Evolutionary conservation across 371 early-diverging fungal species (phyloP).

Genomic region (Rhizopus delemar): DNA sequence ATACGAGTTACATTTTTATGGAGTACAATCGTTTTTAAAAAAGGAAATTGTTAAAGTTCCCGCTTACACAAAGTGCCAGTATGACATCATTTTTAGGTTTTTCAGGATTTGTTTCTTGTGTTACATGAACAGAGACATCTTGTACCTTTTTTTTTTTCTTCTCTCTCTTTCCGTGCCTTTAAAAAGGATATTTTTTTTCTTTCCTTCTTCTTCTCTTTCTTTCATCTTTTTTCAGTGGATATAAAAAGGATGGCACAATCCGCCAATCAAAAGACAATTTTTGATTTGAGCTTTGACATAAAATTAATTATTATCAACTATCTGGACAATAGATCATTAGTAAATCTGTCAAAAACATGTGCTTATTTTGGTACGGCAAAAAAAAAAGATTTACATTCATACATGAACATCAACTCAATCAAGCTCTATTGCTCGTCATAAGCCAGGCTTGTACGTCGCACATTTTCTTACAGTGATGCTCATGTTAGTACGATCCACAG

Average conservation of each 20-base stretch:
- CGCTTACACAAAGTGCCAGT: no score
- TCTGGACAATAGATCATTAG: slow-evolving; percentile 26
- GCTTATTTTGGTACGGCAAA: slow-evolving; percentile 22
- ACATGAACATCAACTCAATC: no score
- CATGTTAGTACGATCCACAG: slow-evolving; percentile 9
- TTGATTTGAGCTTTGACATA: slow-evolving; percentile 24
- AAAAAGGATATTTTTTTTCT: neutral
- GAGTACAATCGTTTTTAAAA: no score
- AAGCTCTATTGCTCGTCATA: no score
- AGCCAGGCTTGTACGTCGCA: slow-evolving; percentile 20
- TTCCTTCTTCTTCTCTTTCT: neutral
- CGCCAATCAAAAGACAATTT: neutral
- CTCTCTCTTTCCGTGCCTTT: neutral
- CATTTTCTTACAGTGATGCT: slow-evolving; percentile 15
- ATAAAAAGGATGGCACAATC: neutral
- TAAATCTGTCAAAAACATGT: slow-evolving; percentile 23
- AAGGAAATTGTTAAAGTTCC: no score
- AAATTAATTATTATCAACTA: slow-evolving; percentile 13
- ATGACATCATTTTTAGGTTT: slow-evolving; percentile 3
- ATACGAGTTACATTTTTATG: no score
- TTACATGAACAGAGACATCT: no score
- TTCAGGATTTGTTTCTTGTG: slow-evolving; percentile 42
- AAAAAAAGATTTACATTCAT: neutral
- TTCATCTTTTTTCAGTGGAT: neutral
- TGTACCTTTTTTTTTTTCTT: no score